These are phyloP conservation scores for Exophiala sp. DNA, from an alignment of 2,329 filamentous ascomycete species.

Conservation along the genomic window DNA sequence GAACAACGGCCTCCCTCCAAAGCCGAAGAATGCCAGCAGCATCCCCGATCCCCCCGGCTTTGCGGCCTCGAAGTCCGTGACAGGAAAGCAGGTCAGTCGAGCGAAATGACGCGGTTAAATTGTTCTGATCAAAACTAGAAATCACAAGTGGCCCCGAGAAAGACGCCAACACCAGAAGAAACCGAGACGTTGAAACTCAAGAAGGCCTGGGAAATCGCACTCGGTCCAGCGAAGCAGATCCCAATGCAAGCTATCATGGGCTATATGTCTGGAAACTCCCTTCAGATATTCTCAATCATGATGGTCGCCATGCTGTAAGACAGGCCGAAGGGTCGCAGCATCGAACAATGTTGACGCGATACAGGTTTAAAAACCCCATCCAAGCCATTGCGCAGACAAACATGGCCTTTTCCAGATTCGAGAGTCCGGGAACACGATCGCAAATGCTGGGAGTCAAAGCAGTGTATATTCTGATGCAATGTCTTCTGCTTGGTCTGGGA, in stretches of 20 bases:
- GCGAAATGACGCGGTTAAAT: neutral
- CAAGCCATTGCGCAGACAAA: slow-evolving; percentile 79
- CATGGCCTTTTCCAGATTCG: slow-evolving; percentile 84
- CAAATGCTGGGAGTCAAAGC: slow-evolving; percentile 80
- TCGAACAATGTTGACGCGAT: slow-evolving; percentile 6
- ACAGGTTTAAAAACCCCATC: slow-evolving; percentile 82
- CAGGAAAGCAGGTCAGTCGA: slow-evolving; percentile 53
- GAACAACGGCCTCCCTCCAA: slow-evolving; percentile 63
- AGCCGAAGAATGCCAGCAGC: slow-evolving; percentile 59
- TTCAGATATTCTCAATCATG: slow-evolving; percentile 99
- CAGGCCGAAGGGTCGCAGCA: neutral
- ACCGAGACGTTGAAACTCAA: slow-evolving; percentile 96
- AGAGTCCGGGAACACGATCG: slow-evolving; percentile 71
- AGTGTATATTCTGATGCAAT: slow-evolving; percentile 82
- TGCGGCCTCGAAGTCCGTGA: slow-evolving; percentile 51
- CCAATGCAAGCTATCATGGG: slow-evolving; percentile 99
- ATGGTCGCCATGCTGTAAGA: slow-evolving; percentile 82
- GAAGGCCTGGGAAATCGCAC: slow-evolving; percentile 96
- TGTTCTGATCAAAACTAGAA: slow-evolving; percentile 23
- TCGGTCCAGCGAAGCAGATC: slow-evolving; percentile 87
- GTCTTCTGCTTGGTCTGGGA: slow-evolving; percentile 77
- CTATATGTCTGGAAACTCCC: slow-evolving; percentile 99
- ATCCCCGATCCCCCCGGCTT: slow-evolving; percentile 87
- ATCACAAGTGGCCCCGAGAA: slow-evolving; percentile 29
- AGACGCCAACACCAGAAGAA: slow-evolving; percentile 55